Evolutionary conservation across 1,284 basidiomycete genomes (phyloP).

Genomic region (Cystobasidium sp.): DNA sequence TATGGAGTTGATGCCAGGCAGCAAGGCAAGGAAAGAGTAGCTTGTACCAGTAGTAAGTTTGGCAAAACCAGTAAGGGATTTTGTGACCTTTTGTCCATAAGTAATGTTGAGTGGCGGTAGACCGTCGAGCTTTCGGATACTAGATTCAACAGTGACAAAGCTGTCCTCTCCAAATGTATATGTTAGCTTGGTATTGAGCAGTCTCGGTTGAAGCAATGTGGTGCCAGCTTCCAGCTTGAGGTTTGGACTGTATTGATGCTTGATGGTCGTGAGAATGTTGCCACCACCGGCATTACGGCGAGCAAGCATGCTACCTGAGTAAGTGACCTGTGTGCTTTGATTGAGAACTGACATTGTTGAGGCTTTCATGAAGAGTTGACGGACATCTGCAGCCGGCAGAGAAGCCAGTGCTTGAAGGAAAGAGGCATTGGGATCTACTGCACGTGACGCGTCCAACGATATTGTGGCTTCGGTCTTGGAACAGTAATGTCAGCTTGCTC

Average conservation of each 20-base stretch:
- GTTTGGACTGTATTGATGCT: constrained; percentile 68
- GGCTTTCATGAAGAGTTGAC: constrained; percentile 41
- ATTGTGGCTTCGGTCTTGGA: constrained; percentile 36
- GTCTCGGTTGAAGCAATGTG: constrained; percentile 59
- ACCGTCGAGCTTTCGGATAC: constrained; percentile 50
- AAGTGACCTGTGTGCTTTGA: constrained; percentile 18
- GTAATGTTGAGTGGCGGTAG: constrained; percentile 59
- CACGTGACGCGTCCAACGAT: constrained; percentile 31
- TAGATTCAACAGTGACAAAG: constrained; percentile 57
- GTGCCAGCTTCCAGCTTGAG: constrained; percentile 57
- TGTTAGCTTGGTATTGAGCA: constrained; percentile 58
- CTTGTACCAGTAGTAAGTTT: constrained; percentile 49
- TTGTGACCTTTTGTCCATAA: constrained; percentile 59
- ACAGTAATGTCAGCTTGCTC: background rate
- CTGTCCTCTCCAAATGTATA: constrained; percentile 60
- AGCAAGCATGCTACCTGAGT: constrained; percentile 37
- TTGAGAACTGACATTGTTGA: constrained; percentile 35
- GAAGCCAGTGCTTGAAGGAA: constrained; percentile 21
- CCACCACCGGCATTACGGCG: constrained; percentile 55
- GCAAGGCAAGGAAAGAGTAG: constrained; percentile 32
- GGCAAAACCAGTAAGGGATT: constrained; percentile 58
- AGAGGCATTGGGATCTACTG: constrained; percentile 3
- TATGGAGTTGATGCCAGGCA: constrained; percentile 4
- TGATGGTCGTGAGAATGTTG: constrained; percentile 65
- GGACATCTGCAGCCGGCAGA: constrained; percentile 24